phyloP scores from a whole-genome alignment of 306 rosid genomes.

The Mimosa pudica region DNA sequence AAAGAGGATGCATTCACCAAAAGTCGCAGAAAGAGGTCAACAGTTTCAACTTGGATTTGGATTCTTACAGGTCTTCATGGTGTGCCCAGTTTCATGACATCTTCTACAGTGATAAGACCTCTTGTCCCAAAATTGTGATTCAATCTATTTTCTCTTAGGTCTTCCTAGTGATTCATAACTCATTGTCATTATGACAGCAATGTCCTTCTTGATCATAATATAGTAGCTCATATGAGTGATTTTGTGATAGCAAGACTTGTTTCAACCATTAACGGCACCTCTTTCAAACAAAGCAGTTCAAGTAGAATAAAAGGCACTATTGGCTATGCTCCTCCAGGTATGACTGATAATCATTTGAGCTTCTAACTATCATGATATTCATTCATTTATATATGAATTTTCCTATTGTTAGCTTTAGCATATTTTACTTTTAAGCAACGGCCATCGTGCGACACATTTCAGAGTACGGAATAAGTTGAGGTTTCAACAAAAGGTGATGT shows the following conservation, averaged over 20 bases:
- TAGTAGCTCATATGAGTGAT: not conserved
- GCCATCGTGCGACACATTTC: not conserved
- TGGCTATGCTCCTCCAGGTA: slow-evolving; percentile 23
- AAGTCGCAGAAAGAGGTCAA: too few relatives aligned
- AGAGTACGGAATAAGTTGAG: slow-evolving; percentile 3
- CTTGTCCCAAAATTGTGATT: too few relatives aligned
- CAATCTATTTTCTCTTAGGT: too few relatives aligned
- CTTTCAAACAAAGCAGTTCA: not conserved
- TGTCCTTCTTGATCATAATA: not conserved
- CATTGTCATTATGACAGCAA: not conserved
- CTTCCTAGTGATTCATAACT: not conserved
- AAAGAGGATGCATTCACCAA: too few relatives aligned
- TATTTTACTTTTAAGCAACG: not conserved
- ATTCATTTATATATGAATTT: too few relatives aligned
- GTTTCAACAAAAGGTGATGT: not conserved
- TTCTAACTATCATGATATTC: not conserved
- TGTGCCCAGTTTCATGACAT: too few relatives aligned
- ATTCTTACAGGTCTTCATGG: too few relatives aligned
- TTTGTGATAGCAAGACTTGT: not conserved
- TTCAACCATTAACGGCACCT: not conserved
- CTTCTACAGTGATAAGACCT: too few relatives aligned
- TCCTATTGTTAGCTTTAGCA: not conserved
- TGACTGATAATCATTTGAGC: not conserved
- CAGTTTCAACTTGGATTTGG: too few relatives aligned
- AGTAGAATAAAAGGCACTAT: slow-evolving; percentile 3